Conservation (phyloP, 805 yeast genomes). For the Zygoascus bituminiphila region DNA sequence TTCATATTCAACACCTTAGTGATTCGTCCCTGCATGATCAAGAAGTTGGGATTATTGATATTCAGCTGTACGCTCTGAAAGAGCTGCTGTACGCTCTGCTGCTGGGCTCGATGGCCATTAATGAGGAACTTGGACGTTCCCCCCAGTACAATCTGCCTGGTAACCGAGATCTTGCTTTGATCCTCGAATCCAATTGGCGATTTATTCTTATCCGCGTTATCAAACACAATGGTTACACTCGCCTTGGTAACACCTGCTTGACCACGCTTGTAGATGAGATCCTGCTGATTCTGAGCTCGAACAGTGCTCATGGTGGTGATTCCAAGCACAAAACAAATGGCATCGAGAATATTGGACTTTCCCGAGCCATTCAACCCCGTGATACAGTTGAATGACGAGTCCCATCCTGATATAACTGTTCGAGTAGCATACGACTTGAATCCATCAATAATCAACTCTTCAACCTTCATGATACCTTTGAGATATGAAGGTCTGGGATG, state of each 20-base stretch:
- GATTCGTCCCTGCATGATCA: slow-evolving; percentile 98
- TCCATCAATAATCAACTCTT: slow-evolving; percentile 93
- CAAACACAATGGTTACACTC: slow-evolving; percentile 91
- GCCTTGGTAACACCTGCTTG: slow-evolving; percentile 98
- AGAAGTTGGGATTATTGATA: slow-evolving; percentile 92
- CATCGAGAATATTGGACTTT: slow-evolving; percentile 90
- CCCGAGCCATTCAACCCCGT: slow-evolving; percentile 98
- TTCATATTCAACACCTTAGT: slow-evolving; percentile 96
- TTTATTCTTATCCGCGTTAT: slow-evolving; percentile 64
- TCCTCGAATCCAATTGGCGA: slow-evolving; percentile 86
- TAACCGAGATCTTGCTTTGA: slow-evolving; percentile 71
- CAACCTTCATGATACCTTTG: slow-evolving; percentile 70
- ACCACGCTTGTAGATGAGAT: slow-evolving; percentile 91
- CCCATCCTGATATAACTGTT: slow-evolving; percentile 95
- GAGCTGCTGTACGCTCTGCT: slow-evolving; percentile 78
- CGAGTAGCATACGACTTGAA: slow-evolving; percentile 96
- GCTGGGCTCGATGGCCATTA: slow-evolving; percentile 95
- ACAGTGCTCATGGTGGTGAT: slow-evolving; percentile 92
- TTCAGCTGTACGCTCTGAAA: slow-evolving; percentile 94
- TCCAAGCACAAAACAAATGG: slow-evolving; percentile 97
- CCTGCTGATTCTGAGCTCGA: slow-evolving; percentile 87
- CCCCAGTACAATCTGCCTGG: slow-evolving; percentile 84
- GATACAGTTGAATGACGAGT: slow-evolving; percentile 91
- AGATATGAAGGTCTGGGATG: too few relatives aligned
- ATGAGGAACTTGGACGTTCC: slow-evolving; percentile 88